These are phyloP conservation scores for Artemisia annua DNA, from an alignment of 129 eudicot species.

Conservation along the genomic window DNA sequence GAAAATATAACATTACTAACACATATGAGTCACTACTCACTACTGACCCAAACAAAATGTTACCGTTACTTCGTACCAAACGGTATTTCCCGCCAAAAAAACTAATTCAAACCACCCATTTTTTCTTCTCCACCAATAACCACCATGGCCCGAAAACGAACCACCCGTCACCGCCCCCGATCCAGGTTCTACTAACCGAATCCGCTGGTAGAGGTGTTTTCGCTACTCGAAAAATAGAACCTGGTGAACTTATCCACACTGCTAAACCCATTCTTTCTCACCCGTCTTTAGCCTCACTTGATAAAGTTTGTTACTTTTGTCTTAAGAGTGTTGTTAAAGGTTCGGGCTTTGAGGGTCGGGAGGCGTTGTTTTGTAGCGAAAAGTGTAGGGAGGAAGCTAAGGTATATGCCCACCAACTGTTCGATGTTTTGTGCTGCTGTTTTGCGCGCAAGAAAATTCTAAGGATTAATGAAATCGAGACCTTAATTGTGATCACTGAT, in stretches of 20 bases:
- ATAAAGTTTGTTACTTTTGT: constrained; percentile 68
- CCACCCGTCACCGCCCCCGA: constrained; percentile 63
- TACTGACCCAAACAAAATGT: constrained; percentile 38
- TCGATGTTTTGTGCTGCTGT: too few relatives aligned
- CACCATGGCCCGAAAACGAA: constrained; percentile 24
- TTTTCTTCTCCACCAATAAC: constrained; percentile 36
- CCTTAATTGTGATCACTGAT: too few relatives aligned
- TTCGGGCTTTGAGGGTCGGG: constrained; percentile 6
- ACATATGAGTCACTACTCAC: too few relatives aligned
- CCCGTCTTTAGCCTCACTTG: constrained; percentile 54
- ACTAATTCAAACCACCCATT: constrained; percentile 20
- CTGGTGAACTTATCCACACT: constrained; percentile 85
- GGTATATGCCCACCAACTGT: constrained; percentile 61
- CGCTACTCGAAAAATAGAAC: constrained; percentile 68
- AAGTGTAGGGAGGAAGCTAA: constrained; percentile 57
- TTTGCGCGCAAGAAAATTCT: too few relatives aligned
- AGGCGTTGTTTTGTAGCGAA: constrained; percentile 61
- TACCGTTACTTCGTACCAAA: constrained; percentile 29
- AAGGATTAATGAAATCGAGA: too few relatives aligned
- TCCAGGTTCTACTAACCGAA: constrained; percentile 65
- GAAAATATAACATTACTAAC: too few relatives aligned
- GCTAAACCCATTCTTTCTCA: constrained; percentile 72
- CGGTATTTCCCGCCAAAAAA: constrained; percentile 19
- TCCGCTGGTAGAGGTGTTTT: constrained; percentile 89
- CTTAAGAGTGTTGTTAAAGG: constrained; percentile 36